These are phyloP conservation scores for Venturia effusa DNA, from an alignment of 2,329 filamentous ascomycete species.

Conservation along the genomic window DNA sequence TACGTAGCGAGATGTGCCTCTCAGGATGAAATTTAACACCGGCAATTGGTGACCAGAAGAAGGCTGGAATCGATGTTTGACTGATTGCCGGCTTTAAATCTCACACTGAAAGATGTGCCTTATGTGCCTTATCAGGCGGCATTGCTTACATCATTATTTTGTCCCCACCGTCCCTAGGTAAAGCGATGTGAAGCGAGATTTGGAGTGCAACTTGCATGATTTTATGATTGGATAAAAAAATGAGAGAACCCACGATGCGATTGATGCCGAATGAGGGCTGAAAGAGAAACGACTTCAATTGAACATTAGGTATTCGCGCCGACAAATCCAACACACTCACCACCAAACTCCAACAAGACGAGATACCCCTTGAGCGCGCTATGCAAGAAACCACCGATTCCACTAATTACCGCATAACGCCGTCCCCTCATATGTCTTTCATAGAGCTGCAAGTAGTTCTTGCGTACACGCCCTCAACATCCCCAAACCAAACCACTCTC, in stretches of 20 bases:
- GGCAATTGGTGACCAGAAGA: no score
- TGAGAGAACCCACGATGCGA: neutral
- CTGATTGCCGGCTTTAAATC: no score
- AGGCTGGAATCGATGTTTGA: no score
- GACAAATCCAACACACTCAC: no score
- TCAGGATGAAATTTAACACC: no score
- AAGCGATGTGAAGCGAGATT: neutral
- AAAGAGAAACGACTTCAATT: neutral
- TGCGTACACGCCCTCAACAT: slow-evolving; percentile 71
- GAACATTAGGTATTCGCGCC: neutral
- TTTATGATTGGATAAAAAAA: neutral
- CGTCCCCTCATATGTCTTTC: neutral
- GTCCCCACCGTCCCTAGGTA: no score
- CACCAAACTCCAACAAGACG: neutral
- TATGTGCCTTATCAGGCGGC: no score
- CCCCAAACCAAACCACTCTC: slow-evolving; percentile 65
- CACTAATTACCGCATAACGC: neutral
- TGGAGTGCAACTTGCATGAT: neutral
- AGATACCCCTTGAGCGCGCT: neutral
- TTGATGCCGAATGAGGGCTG: neutral
- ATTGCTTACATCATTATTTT: no score
- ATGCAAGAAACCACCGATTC: neutral
- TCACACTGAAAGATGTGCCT: no score
- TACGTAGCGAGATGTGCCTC: no score
- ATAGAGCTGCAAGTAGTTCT: slow-evolving; percentile 43